A percentile compares a stretch with the other conserved stretches of the same genome.
Conservation (phyloP, 371 early-diverging fungal genomes). For the Synchytrium microbalum region DNA sequence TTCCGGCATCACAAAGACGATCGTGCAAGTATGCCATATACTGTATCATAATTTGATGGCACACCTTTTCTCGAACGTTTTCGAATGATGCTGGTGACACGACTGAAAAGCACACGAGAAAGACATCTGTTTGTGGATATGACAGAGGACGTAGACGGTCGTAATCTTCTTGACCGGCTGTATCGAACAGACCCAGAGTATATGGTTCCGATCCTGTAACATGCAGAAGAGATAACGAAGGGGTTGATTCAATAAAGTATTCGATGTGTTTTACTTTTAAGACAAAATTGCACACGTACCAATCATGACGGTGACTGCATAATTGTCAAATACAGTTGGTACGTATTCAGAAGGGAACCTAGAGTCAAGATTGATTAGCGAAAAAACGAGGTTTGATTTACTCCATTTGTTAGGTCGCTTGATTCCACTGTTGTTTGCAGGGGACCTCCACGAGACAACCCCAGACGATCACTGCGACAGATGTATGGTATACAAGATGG, state of each 20-base stretch:
- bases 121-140: conserved; percentile 59
- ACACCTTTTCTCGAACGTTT: conserved; percentile 50
- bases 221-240: background rate
- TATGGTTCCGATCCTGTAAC: conserved; percentile 41
- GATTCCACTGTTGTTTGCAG: conserved; percentile 95
- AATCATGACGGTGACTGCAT: conserved; percentile 98
- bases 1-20: conserved; percentile 83
- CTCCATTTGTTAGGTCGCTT: too few relatives aligned
- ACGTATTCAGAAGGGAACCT: conserved; percentile 97
- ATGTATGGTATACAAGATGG: background rate
- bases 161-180: conserved; percentile 96
- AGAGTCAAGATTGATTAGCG: too few relatives aligned
- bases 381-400: too few relatives aligned
- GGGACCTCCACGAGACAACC: conserved; percentile 97
- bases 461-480: conserved; percentile 63
- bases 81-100: conserved; percentile 84
- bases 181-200: conserved; percentile 85
- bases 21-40: conserved; percentile 79
- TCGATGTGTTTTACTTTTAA: background rate
- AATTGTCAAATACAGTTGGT: conserved; percentile 98
- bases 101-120: conserved; percentile 95
- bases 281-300: conserved; percentile 21
- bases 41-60: conserved; percentile 61
- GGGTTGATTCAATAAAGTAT: background rate
- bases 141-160: conserved; percentile 94